These are phyloP conservation scores for Aethionema arabicum DNA, from an alignment of 345 rosid species.

Conservation along the genomic window DNA sequence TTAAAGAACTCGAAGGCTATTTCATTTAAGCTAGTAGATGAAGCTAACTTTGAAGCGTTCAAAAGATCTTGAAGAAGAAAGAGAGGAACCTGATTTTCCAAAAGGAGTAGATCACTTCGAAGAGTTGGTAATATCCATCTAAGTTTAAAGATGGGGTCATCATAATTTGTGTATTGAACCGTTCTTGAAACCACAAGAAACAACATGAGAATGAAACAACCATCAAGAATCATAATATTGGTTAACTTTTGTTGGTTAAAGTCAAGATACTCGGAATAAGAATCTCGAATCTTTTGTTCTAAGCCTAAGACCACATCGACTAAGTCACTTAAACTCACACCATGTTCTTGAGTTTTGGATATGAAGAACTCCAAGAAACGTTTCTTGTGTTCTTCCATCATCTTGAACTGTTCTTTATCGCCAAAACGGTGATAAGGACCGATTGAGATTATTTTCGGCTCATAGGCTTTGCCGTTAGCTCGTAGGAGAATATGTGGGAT, in stretches of 20 bases:
- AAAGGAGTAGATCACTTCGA: constrained; percentile 46
- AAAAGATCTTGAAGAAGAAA: constrained; percentile 46
- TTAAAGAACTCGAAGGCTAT: constrained; percentile 49
- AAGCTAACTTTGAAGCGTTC: constrained; percentile 24
- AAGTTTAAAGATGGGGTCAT: constrained; percentile 52
- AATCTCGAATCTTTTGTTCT: constrained; percentile 20
- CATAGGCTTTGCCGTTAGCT: constrained; percentile 41
- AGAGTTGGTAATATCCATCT: constrained; percentile 49
- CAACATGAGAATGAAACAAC: constrained; percentile 55
- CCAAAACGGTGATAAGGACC: constrained; percentile 44
- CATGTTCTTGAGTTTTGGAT: constrained; percentile 14
- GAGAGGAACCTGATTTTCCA: constrained; percentile 66
- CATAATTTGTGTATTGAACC: constrained; percentile 28
- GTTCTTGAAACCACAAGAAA: constrained; percentile 45
- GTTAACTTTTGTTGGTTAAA: constrained; percentile 20
- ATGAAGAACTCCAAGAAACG: constrained; percentile 30
- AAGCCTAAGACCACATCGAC: background rate
- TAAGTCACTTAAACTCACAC: constrained; percentile 6
- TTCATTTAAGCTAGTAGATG: constrained; percentile 31
- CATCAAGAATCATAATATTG: constrained; percentile 51
- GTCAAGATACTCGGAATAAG: constrained; percentile 24
- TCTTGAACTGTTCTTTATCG: constrained; percentile 35
- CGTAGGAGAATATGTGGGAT: constrained; percentile 43
- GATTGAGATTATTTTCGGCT: constrained; percentile 45
- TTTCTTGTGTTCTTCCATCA: constrained; percentile 49